A percentile compares a stretch with the other conserved stretches of the same genome.
phyloP scores from a whole-genome alignment of 2,329 filamentous ascomycete genomes.

The Epichloe coenophiala region DNA sequence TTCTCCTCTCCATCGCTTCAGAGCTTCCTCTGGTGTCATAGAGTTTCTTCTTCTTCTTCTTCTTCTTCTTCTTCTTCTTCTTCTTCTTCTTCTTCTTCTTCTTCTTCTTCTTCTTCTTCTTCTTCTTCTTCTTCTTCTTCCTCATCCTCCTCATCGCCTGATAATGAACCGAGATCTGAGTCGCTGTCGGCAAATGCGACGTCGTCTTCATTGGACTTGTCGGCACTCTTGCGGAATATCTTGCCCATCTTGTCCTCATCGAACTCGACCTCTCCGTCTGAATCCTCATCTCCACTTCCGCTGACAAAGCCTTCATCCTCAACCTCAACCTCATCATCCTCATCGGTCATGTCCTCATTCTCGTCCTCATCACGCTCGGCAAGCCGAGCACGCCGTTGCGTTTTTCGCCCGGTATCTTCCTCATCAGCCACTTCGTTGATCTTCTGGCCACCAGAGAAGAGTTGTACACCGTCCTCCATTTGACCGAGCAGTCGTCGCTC shows the following conservation, averaged over 20 bases:
- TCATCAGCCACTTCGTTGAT: conserved; percentile 41
- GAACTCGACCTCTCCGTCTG: conserved; percentile 42
- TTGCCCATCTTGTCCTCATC: conserved; percentile 46
- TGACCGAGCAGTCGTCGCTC: conserved; percentile 73
- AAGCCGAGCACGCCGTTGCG: conserved; percentile 41
- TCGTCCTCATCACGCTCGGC: conserved; percentile 48
- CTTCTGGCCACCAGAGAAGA: conserved; percentile 68
- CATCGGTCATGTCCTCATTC: conserved; percentile 25
- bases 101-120: conserved; percentile 31
- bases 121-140: conserved; percentile 31
- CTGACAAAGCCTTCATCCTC: conserved; percentile 37
- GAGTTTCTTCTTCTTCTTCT: conserved; percentile 35
- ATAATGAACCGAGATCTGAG: conserved; percentile 86
- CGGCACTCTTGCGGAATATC: conserved; percentile 40
- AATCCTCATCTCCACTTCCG: conserved; percentile 37
- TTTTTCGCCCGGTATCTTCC: conserved; percentile 49
- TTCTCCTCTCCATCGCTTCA: conserved; percentile 69
- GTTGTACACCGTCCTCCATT: conserved; percentile 65
- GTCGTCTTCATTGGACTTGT: conserved; percentile 46
- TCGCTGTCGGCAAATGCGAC: conserved; percentile 92
- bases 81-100: conserved; percentile 30
- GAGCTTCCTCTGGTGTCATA: conserved; percentile 59
- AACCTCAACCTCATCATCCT: conserved; percentile 21
- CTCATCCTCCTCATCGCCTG: conserved; percentile 31
- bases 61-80: conserved; percentile 31